Conservation (phyloP, 2,329 filamentous ascomycete genomes). For the Metarhizium humberi region DNA sequence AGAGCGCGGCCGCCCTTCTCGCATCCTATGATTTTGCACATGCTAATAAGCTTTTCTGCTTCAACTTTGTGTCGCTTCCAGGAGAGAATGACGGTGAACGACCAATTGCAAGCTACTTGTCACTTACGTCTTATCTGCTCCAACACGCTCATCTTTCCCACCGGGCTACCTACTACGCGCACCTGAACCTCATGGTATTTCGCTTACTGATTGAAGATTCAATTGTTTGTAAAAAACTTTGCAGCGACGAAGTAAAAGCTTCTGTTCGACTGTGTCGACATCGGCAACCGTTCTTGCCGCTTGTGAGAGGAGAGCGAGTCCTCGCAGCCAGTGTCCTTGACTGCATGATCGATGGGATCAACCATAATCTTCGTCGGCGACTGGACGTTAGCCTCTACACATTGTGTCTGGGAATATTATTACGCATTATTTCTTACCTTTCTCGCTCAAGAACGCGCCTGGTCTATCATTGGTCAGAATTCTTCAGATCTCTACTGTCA, state of each 20-base stretch:
- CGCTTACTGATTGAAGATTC: constrained; percentile 83
- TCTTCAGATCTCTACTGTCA: constrained; percentile 82
- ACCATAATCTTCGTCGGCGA: constrained; percentile 81
- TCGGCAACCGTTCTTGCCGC: constrained; percentile 73
- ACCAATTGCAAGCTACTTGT: constrained; percentile 75
- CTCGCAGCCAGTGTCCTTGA: constrained; percentile 73
- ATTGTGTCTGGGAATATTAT: constrained; percentile 69
- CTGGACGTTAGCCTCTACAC: constrained; percentile 81
- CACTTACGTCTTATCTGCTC: constrained; percentile 82
- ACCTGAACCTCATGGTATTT: constrained; percentile 76
- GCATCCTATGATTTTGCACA: constrained; percentile 89
- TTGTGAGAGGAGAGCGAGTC: constrained; percentile 62
- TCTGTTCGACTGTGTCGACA: constrained; percentile 81
- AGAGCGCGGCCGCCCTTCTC: constrained; percentile 70
- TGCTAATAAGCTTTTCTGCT: constrained; percentile 91
- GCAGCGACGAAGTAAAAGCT: constrained; percentile 65
- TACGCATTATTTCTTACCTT: constrained; percentile 76
- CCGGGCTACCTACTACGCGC: constrained; percentile 71
- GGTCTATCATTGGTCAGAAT: constrained; percentile 86
- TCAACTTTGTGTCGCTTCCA: constrained; percentile 62
- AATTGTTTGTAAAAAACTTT: constrained; percentile 71
- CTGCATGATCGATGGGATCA: constrained; percentile 81
- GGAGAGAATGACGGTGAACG: constrained; percentile 58
- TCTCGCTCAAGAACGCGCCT: constrained; percentile 75
- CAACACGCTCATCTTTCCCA: constrained; percentile 84